Evolutionary conservation across 2,329 filamentous ascomycete species (phyloP), one percentile per base, ranked within the genome.

Genomic region (Beauveria scarabaeidicola): DNA sequence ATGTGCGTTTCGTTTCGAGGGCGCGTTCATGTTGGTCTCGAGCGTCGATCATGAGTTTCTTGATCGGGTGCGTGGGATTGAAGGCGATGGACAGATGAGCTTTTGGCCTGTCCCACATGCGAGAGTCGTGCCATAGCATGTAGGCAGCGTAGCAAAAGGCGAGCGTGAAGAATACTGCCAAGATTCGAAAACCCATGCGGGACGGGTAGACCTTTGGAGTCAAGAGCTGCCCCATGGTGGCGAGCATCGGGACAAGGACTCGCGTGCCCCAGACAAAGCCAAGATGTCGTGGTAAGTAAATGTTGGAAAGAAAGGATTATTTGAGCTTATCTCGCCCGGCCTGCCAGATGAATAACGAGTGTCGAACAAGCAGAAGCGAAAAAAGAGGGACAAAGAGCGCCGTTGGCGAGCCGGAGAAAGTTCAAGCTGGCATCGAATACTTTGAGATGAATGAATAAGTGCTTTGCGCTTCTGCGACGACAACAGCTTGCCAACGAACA

Each of bases 21-120:
- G 77, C 64, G 9, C 67, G 64, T 15, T 74, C 71, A 63, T 81
- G 80, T 17, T 69, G 69, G 38, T 69, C 66, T 52, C 77, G 75
- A 56, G 80, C 79, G 6, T 76, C 72, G 46, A 69, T 66, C 64
- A 83, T 79, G 46, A 83, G 74, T 40, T 71, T 69, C 63, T 78
- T 75, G 63, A 83, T 82, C n/a, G 80, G 78, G 63, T 83, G 79
- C 40, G 69, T 67, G 3, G 66, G 63, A 19, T 64, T 66, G 38
- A 66, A 47, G 25, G 66, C 66, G 29, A 68, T 59, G 19, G 66
- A 61, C 9, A 62, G 62, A 48, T 63, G 62, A 2, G 58, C 25
- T 19, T 10, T 62, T 40, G 62, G 62, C 19, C 61, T 61, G 56
- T 69, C 64, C 68, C 70, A 70, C 13, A 64, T 62, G 27, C 64